These are phyloP conservation scores for Saturnispora kantuleensis DNA, from an alignment of 805 yeast species.

Conservation along the genomic window DNA sequence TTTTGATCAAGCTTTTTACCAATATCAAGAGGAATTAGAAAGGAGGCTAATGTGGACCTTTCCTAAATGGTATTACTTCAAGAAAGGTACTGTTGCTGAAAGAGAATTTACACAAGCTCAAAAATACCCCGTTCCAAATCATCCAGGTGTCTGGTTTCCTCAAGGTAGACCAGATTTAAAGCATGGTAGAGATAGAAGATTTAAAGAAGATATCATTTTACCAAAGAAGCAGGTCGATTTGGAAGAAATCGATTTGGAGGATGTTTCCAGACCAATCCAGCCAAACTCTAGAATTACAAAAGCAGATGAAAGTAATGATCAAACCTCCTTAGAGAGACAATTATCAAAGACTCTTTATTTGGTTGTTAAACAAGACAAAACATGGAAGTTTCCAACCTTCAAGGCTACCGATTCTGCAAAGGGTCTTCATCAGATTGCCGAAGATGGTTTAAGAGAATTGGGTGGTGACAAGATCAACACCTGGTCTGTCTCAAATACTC, in stretches of 20 bases:
- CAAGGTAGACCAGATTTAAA: slow-evolving; percentile 79
- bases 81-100: slow-evolving; percentile 81
- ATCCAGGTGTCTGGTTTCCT: slow-evolving; percentile 70
- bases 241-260: slow-evolving; percentile 31
- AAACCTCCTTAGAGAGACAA: slow-evolving; percentile 64
- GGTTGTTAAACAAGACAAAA: slow-evolving; percentile 39
- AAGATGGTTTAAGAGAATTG: slow-evolving; percentile 53
- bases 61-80: slow-evolving; percentile 86
- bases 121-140: slow-evolving; percentile 60
- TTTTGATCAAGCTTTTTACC: slow-evolving; percentile 66
- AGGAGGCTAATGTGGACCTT: slow-evolving; percentile 95
- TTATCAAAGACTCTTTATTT: slow-evolving; percentile 75
- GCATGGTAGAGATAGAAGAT: slow-evolving; percentile 81
- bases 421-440: slow-evolving; percentile 65
- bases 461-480: slow-evolving; percentile 76
- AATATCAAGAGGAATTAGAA: slow-evolving; percentile 79
- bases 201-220: slow-evolving; percentile 65
- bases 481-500: slow-evolving; percentile 86
- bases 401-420: slow-evolving; percentile 26
- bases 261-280: slow-evolving; percentile 56
- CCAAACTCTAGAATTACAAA: slow-evolving; percentile 66
- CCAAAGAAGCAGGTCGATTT: slow-evolving; percentile 39
- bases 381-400: slow-evolving; percentile 81
- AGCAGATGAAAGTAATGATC: slow-evolving; percentile 61
- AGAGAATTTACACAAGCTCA: slow-evolving; percentile 70